phyloP scores from a whole-genome alignment of 108 stramenopile species.

The Ochromonas danica region DNA sequence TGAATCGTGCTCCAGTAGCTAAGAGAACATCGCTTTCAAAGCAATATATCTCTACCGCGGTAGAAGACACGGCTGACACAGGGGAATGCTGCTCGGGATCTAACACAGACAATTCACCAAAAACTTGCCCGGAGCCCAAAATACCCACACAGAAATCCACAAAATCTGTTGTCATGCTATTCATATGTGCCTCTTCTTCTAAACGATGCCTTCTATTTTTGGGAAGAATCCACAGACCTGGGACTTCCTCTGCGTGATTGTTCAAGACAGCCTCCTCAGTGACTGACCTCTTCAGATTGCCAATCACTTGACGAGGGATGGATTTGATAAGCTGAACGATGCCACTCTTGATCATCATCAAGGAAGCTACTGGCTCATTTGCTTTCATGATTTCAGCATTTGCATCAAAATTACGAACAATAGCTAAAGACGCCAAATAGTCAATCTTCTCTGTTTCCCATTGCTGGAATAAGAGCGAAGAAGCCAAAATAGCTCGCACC shows the following conservation, averaged over 20 bases:
- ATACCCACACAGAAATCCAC: constrained; percentile 6
- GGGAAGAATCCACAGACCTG: constrained; percentile 21
- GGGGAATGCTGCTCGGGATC: neutral
- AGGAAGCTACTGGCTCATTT: neutral
- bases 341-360: constrained; percentile 20
- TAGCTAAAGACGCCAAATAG: neutral
- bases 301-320: neutral
- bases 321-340: constrained; percentile 19
- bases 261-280: neutral
- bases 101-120: constrained; percentile 26
- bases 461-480: neutral
- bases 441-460: constrained; percentile 19
- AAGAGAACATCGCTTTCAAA: constrained; percentile 10
- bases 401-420: neutral
- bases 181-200: neutral
- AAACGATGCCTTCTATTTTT: neutral
- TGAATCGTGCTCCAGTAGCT: neutral
- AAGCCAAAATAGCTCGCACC: neutral
- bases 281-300: neutral
- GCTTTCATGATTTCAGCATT: neutral
- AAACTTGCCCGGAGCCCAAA: constrained; percentile 33
- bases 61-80: constrained; percentile 3
- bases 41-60: constrained; percentile 19
- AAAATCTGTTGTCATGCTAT: neutral
- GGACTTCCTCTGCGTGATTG: neutral